phyloP scores from a whole-genome alignment of 345 rosid species.

The Atalantia buxifolia region DNA sequence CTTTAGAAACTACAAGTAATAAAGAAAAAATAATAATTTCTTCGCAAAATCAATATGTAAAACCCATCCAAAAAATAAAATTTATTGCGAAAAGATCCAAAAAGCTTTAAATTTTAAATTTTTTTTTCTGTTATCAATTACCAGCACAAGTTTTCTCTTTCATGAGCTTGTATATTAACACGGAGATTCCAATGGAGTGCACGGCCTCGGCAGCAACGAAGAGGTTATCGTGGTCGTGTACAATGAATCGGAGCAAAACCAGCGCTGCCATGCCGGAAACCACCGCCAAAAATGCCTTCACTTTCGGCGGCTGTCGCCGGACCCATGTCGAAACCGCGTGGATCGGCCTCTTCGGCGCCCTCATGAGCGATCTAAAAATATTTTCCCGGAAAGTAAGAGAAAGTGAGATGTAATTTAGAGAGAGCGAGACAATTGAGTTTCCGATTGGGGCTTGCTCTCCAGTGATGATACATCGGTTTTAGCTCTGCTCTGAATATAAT shows the following conservation, averaged over 20 bases:
- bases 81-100: neutral
- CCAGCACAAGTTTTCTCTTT: conserved; percentile 97
- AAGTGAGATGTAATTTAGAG: conserved; percentile 6
- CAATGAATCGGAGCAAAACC: conserved; percentile 85
- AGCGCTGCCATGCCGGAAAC: conserved; percentile 90
- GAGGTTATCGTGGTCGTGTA: conserved; percentile 96
- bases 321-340: conserved; percentile 78
- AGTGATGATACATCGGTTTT: neutral
- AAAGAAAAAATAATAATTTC: neutral
- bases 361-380: conserved; percentile 39
- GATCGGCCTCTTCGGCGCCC: conserved; percentile 58
- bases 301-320: conserved; percentile 94
- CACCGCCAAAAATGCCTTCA: conserved; percentile 90
- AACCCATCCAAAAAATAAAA: neutral
- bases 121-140: neutral
- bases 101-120: neutral
- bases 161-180: conserved; percentile 90
- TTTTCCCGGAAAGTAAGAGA: neutral
- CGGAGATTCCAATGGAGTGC: conserved; percentile 90
- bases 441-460: neutral
- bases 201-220: conserved; percentile 99
- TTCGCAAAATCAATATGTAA: neutral
- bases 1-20: neutral
- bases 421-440: neutral
- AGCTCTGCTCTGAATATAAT: neutral